Conservation (phyloP, 2,329 filamentous ascomycete genomes). For the Fusarium piperis region DNA sequence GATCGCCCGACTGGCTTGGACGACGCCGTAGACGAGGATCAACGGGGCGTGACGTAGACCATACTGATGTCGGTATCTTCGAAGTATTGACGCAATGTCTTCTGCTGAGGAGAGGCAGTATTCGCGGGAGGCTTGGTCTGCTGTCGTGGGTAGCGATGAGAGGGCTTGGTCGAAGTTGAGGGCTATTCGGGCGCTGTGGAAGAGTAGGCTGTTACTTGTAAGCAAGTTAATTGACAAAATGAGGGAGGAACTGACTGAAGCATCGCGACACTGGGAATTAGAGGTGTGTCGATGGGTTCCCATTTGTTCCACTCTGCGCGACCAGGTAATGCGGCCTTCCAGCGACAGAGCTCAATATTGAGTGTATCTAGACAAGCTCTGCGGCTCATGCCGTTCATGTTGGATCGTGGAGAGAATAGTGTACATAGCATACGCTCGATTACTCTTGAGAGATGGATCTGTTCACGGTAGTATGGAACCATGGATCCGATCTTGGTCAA, state of each 20-base stretch:
- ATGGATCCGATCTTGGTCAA: conserved; percentile 18
- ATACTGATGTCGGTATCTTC: conserved; percentile 35
- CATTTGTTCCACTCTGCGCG: conserved; percentile 34
- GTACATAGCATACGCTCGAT: conserved; percentile 36
- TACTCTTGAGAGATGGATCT: conserved; percentile 29
- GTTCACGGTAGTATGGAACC: conserved; percentile 31
- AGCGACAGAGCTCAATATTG: conserved; percentile 33
- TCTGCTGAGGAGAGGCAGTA: conserved; percentile 34
- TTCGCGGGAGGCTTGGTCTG: conserved; percentile 5
- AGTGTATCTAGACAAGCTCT: conserved; percentile 19
- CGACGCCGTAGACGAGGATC: conserved; percentile 38
- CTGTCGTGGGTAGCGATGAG: background rate
- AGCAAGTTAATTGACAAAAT: background rate
- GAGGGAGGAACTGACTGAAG: conserved; percentile 27
- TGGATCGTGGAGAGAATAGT: conserved; percentile 9
- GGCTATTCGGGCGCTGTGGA: conserved; percentile 38
- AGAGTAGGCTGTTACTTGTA: conserved; percentile 15
- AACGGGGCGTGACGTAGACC: conserved; percentile 34
- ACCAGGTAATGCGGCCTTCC: conserved; percentile 29
- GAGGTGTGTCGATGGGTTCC: conserved; percentile 23
- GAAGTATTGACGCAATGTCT: conserved; percentile 32
- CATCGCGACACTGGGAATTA: conserved; percentile 30
- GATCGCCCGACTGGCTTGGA: conserved; percentile 31
- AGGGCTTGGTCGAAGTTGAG: conserved; percentile 36
- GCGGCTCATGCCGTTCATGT: conserved; percentile 1